Base-by-base conservation (phyloP, 148 eudicot genomes). In the Persicaria maculosa region DNA sequence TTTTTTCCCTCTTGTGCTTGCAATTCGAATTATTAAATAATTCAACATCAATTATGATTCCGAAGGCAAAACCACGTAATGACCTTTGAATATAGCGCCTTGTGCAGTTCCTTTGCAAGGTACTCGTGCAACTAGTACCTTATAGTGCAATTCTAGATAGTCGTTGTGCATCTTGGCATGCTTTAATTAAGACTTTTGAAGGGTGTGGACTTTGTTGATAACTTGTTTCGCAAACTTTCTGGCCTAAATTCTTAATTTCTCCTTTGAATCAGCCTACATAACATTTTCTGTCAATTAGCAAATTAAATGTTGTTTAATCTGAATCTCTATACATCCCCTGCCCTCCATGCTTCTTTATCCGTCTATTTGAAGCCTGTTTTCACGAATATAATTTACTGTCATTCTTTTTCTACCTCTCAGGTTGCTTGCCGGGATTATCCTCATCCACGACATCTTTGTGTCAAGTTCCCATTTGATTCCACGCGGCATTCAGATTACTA, bases 401-500 rank as follows among this genome's bases (percentile, higher is more conserved):
- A 47, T 47, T 47, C 7, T 1, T 47, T 47, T 10, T 47, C 4
- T 10, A 6, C 50, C 9, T 2, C 9, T 47, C 4, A 47, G 50
- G 50, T 47, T 47, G 50, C 50, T 47, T 47, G 50, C 50, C 4
- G 7, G 9, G 50, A 47, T 47, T 47, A 47, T 47, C 7, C 50
- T 1, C 4, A 47, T 47, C 9, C 50, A 47, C 50, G 5, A 47
- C 50, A 47, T 47, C 4, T 47, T 47, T 47, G 50, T 47, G 50
- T 47, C 50, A 47, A 4, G 50, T 47, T 47, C 9, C 50, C 4
- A 47, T 47, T 47, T 47, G 50, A 10, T 47, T 87, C 97, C 65
- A 86, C 94, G 40, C 77, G 81, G 50, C 96, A 89, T 79, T 85
- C 84, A 75, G 85, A 65, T 54, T 83, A 88, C 47, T 96, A 97